A percentile compares a stretch with the other conserved stretches of the same genome.
Evolutionary conservation across 139 green algal species (phyloP).

Genomic region (Medakamo hakoo): DNA sequence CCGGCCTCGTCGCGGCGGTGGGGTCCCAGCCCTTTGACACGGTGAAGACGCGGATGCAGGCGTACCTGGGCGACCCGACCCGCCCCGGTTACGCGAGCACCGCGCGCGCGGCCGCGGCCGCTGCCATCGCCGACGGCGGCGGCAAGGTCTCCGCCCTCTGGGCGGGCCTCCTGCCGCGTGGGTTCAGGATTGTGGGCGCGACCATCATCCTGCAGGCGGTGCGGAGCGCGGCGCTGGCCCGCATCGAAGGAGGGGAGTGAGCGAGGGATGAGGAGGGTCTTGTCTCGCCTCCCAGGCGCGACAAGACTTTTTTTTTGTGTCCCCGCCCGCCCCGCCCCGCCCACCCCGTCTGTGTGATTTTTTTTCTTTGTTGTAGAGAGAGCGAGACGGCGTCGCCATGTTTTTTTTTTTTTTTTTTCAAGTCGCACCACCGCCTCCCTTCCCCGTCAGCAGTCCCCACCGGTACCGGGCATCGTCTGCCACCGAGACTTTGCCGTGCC

Average conservation of each 20-base stretch:
- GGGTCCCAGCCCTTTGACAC: slow-evolving; percentile 76
- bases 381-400: too few relatives aligned
- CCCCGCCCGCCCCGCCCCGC: too few relatives aligned
- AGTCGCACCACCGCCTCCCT: too few relatives aligned
- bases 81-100: background rate
- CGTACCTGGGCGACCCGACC: background rate
- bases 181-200: background rate
- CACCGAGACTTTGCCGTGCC: too few relatives aligned
- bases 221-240: background rate
- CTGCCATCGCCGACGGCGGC: background rate
- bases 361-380: too few relatives aligned
- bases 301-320: background rate
- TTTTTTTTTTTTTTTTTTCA: too few relatives aligned
- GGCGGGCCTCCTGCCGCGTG: background rate
- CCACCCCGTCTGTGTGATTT: background rate
- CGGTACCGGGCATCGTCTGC: too few relatives aligned
- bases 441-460: too few relatives aligned
- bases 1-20: slow-evolving; percentile 49
- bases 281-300: too few relatives aligned
- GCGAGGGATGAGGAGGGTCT: background rate
- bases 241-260: background rate
- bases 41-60: slow-evolving; percentile 76
- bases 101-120: too few relatives aligned
- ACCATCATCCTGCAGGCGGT: background rate
- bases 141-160: background rate